Percentiles rank a stretch among this genome's conserved stretches.
Evolutionary conservation across 116 monocot species (phyloP).

Genomic region (Phalaenopsis hybrid): DNA sequence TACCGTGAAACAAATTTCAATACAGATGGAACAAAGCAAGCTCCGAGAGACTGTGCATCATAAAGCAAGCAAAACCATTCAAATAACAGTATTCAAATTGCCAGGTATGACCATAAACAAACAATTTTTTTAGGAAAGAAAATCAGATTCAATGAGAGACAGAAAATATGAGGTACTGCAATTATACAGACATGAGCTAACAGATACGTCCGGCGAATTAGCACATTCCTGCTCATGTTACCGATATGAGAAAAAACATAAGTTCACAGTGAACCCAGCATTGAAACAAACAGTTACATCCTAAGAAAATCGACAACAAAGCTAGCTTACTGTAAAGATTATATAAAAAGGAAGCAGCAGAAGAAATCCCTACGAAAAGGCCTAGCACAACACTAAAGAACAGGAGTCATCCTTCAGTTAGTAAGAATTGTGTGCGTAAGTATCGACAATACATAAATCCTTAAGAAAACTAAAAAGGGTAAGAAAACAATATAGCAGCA

Average conservation of each 20-base stretch:
- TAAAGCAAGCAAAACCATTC: background rate
- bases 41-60: background rate
- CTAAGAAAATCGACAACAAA: background rate
- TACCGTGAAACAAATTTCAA: background rate
- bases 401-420: background rate
- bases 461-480: background rate
- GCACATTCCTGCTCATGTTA: background rate
- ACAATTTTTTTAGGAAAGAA: background rate
- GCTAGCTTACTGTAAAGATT: background rate
- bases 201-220: background rate
- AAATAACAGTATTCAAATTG: background rate
- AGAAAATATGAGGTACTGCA: background rate
- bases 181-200: background rate
- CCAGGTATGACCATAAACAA: background rate
- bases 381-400: background rate
- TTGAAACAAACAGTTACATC: background rate
- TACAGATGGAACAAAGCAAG: background rate
- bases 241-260: background rate
- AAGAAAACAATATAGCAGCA: background rate
- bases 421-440: background rate
- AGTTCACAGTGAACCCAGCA: background rate
- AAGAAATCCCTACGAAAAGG: background rate
- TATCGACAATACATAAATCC: background rate
- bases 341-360: background rate
- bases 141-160: background rate